These are phyloP conservation scores for Endocalyx cinctus DNA, from an alignment of 2,329 filamentous ascomycete genomes.

Conservation along the genomic window DNA sequence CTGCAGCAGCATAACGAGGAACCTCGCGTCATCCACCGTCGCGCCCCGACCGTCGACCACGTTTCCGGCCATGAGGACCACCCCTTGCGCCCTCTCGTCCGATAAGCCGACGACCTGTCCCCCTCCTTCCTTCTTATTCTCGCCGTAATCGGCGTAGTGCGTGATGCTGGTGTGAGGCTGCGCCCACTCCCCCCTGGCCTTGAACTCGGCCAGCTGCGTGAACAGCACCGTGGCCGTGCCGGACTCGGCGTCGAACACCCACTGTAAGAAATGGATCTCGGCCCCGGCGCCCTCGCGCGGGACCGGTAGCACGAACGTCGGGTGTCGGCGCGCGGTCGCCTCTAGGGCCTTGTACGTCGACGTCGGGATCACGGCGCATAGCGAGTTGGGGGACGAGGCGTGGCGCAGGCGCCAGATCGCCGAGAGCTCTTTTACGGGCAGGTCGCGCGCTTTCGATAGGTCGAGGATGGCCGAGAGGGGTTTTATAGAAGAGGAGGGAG, in stretches of 20 bases:
- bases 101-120: conserved; percentile 33
- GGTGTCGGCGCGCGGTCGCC: conserved; percentile 65
- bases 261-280: conserved; percentile 95
- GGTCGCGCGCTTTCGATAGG: conserved; percentile 66
- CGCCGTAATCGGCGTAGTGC: conserved; percentile 67
- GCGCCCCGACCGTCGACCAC: conserved; percentile 75
- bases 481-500: conserved; percentile 28
- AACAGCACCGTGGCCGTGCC: conserved; percentile 77
- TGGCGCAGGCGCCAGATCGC: conserved; percentile 88
- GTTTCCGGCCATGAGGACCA: conserved; percentile 82
- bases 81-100: conserved; percentile 57
- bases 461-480: conserved; percentile 60
- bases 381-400: conserved; percentile 63
- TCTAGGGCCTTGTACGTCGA: conserved; percentile 71
- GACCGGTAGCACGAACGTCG: conserved; percentile 87
- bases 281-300: conserved; percentile 65
- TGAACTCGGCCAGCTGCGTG: conserved; percentile 90
- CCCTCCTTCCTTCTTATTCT: too few species aligned
- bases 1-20: conserved; percentile 88
- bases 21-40: conserved; percentile 75
- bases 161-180: conserved; percentile 91
- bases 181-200: conserved; percentile 82
- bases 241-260: conserved; percentile 73
- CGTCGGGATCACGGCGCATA: conserved; percentile 79
- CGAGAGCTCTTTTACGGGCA: conserved; percentile 78